Percentiles rank a stretch among this genome's conserved stretches.
phyloP scores from a whole-genome alignment of 768 basidiomycete species.

The Floccularia luteovirens region DNA sequence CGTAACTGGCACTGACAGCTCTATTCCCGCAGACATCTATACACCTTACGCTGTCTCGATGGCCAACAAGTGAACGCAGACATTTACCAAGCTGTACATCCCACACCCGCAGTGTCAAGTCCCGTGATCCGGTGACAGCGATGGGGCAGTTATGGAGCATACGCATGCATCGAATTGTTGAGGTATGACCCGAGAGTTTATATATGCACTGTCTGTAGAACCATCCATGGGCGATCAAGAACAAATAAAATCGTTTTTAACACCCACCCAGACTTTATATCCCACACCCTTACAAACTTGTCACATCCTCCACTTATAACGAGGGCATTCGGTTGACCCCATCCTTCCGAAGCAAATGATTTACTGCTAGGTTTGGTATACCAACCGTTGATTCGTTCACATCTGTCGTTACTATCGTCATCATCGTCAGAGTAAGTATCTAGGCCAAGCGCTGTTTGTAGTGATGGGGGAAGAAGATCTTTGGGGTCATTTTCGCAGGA shows the following conservation, averaged over 20 bases:
- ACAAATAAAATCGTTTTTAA: neutral
- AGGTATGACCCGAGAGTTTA: conserved; percentile 74
- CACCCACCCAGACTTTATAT: conserved; percentile 73
- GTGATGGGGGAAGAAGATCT: too few species aligned
- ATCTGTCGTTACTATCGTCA: neutral
- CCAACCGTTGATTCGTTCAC: conserved; percentile 3
- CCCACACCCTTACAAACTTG: conserved; percentile 88
- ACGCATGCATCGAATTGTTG: conserved; percentile 88
- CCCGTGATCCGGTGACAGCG: conserved; percentile 86
- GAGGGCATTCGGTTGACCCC: conserved; percentile 80
- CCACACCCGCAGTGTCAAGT: conserved; percentile 85
- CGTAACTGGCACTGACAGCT: conserved; percentile 92
- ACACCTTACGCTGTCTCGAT: conserved; percentile 77
- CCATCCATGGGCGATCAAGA: neutral
- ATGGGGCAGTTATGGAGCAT: conserved; percentile 82
- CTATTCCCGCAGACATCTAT: conserved; percentile 80
- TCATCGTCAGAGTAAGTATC: conserved; percentile 1
- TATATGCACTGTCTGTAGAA: conserved; percentile 57
- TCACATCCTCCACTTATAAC: conserved; percentile 94
- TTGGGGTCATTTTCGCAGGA: too few species aligned
- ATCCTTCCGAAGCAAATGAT: conserved; percentile 72
- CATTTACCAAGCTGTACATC: conserved; percentile 77
- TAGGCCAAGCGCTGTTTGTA: too few species aligned
- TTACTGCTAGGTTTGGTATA: conserved; percentile 37
- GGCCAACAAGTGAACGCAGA: conserved; percentile 64